phyloP scores from a whole-genome alignment of 306 rosid genomes.

The Bauhinia variegata region DNA sequence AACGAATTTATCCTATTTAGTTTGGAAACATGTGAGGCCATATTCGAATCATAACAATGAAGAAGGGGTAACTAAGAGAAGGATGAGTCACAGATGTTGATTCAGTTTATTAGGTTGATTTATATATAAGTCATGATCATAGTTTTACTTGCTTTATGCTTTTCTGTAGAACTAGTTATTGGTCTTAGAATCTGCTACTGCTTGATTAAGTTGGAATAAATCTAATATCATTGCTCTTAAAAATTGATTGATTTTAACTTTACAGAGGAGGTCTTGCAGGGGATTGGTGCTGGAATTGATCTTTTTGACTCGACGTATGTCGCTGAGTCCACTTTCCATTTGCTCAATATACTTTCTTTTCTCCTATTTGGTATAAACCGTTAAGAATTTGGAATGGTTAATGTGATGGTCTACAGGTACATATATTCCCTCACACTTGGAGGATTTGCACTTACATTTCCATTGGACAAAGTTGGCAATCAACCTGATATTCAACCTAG shows the following conservation, averaged over 20 bases:
- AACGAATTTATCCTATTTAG: neutral
- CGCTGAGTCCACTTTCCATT: constrained; percentile 32
- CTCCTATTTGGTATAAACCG: constrained; percentile 13
- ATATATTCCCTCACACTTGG: constrained; percentile 73
- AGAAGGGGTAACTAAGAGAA: constrained; percentile 11
- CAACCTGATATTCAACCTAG: constrained; percentile 39
- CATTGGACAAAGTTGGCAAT: constrained; percentile 51
- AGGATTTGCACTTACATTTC: constrained; percentile 85
- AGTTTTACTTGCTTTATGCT: constrained; percentile 5
- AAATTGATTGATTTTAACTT: constrained; percentile 39
- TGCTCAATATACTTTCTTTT: neutral
- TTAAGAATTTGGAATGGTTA: constrained; percentile 24
- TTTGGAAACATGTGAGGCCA: neutral
- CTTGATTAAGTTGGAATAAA: constrained; percentile 22
- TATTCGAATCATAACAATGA: constrained; percentile 19
- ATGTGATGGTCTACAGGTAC: constrained; percentile 55
- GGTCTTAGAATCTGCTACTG: constrained; percentile 23
- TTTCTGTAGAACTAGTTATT: constrained; percentile 16
- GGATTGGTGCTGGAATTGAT: constrained; percentile 83
- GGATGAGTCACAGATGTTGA: constrained; percentile 12
- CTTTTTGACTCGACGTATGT: constrained; percentile 86
- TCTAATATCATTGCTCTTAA: constrained; percentile 28
- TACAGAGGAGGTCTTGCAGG: constrained; percentile 96
- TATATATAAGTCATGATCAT: constrained; percentile 4
- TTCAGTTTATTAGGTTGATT: constrained; percentile 26